Base-by-base conservation (phyloP, 202 grass and related monocot genomes). In the Cymbopogon flexuosus region DNA sequence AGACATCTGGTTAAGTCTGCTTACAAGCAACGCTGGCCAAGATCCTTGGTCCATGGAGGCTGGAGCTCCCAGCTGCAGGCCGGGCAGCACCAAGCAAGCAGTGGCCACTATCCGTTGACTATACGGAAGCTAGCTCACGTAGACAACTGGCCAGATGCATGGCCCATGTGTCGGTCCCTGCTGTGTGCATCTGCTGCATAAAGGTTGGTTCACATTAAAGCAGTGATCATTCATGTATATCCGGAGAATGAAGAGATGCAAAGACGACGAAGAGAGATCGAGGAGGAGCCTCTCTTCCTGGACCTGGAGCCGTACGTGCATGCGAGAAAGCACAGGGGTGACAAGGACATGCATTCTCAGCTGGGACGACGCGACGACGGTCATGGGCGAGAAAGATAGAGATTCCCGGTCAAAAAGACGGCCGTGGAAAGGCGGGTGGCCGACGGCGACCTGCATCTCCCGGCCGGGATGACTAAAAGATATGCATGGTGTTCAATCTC, bases 401-500 rank as follows among this genome's bases (percentile, higher is more conserved):
- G 85, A 89, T 89, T 89, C 83, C 79, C 79, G 74, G 87, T 89
- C 83, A 89, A 89, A 89, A 89, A 89, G 78, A 60, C 61, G 73
- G 73, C 60, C 83, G 78, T 86, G 73, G 83, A 89, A 85, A 85
- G 67, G 31, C 46, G 47, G 46, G 36, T 9, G 68, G 8, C 11
- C 76, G 81, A 84, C 54, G 70, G 76, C 40, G 86, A 88, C 76
- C 22, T 24, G 58, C 72, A 47, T 72, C 45, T 57, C 75, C 41
- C 52, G 58, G 22, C 45, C 30, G 62, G 63, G 11, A 51, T 19
- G 31, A 59, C 29, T 16, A 79, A 79, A 79, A 73, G 10, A 4
- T 2, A 43, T 12, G 41, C 42, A 15, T 46, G 67, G 64, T 3
- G 13, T 31, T 78, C 75, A 58, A 63, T 72, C 51, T 71, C 83